A percentile compares a stretch with the other conserved stretches of the same genome.
Conservation (phyloP, 2,329 filamentous ascomycete species). For the Emmonsia crescens region DNA sequence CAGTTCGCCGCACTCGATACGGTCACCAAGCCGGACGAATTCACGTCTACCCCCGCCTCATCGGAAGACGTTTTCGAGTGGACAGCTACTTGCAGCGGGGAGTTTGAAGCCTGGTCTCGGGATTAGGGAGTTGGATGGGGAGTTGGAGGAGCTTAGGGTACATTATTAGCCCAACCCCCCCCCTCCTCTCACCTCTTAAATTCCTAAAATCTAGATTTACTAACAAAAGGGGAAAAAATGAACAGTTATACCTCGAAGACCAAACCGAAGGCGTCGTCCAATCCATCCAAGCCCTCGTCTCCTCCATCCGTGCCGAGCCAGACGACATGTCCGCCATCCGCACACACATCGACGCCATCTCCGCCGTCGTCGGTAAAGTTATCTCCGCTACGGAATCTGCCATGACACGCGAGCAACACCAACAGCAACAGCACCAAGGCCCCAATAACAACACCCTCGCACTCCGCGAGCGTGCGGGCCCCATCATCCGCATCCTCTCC, state of each 20-base stretch:
- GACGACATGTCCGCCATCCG: slow-evolving; percentile 54
- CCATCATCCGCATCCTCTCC: slow-evolving; percentile 40
- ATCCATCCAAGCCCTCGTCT: slow-evolving; percentile 70
- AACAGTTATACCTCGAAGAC: slow-evolving; percentile 65
- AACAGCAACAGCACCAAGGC: slow-evolving; percentile 3
- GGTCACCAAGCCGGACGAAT: slow-evolving; percentile 24
- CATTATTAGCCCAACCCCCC: slow-evolving; percentile 10
- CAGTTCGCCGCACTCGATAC: slow-evolving; percentile 50
- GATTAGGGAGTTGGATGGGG: slow-evolving; percentile 33
- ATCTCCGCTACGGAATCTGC: slow-evolving; percentile 53
- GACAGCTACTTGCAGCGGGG: slow-evolving; percentile 12
- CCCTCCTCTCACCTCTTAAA: slow-evolving; percentile 1
- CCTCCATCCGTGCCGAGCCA: slow-evolving; percentile 53
- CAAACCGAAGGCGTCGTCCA: slow-evolving; percentile 70
- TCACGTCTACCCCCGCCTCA: slow-evolving; percentile 19
- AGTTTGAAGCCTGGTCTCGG: slow-evolving; percentile 31
- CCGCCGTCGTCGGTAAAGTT: slow-evolving; percentile 58
- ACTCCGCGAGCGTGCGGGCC: slow-evolving; percentile 36
- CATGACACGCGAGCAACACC: slow-evolving; percentile 23
- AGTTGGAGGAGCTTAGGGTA: slow-evolving; percentile 53
- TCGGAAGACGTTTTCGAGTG: slow-evolving; percentile 23
- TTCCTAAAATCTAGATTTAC: slow-evolving; percentile 8
- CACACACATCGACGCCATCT: slow-evolving; percentile 60
- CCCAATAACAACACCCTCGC: slow-evolving; percentile 26
- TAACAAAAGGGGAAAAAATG: slow-evolving; percentile 4